Base-by-base conservation (phyloP, 768 basidiomycete species). In the Phaffia tasmanica region DNA sequence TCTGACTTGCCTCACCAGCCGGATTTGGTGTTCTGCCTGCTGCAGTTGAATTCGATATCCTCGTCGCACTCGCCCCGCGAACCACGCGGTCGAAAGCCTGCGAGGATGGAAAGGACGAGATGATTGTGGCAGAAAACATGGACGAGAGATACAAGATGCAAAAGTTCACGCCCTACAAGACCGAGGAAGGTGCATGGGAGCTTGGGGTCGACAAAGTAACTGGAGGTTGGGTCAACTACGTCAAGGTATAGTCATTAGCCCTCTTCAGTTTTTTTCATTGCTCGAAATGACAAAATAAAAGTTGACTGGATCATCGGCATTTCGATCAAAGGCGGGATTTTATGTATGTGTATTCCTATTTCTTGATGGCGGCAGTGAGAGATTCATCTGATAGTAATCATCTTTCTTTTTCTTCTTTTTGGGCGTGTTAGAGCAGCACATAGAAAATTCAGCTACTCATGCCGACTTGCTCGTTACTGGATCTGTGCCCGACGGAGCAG, bases 151-250 rank as follows among this genome's bases (percentile, higher is more conserved):
- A 88, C 72, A 73, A 77, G 25, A 80, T 80, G 1, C 82, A 81
- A 71, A 74, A 77, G 1, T 89, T 89, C 72, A 79, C 80, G 4
- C 86, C 86, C 3, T 76, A 77, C 48, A 78, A 77, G 67, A 76
- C 76, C 18, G 80, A 81, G 69, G 75, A 77, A 23, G 63, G 57
- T 57, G 65, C 64, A 42, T 90, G 89, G 89, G 80, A 85, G 70
- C 77, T 91, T 18, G 86, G 86, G 58, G 89, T 89, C 69, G 81
- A 86, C 72, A 85, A 81, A 46, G 78, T 80, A 47, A 81, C 84
- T 70, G 76, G 89, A 47, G 78, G 86, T 59, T 91, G 89, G 89
- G 87, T 88, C 73, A 89, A 86, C 72, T 91, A 89, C 74, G 83
- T 91, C 72, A 89, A 90, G 74, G 88, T 58, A 29, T 27, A 16